Evolutionary conservation across 2,329 filamentous ascomycete genomes (phyloP), one percentile per base, ranked within the genome.

Genomic region (Stenocarpella maydis): DNA sequence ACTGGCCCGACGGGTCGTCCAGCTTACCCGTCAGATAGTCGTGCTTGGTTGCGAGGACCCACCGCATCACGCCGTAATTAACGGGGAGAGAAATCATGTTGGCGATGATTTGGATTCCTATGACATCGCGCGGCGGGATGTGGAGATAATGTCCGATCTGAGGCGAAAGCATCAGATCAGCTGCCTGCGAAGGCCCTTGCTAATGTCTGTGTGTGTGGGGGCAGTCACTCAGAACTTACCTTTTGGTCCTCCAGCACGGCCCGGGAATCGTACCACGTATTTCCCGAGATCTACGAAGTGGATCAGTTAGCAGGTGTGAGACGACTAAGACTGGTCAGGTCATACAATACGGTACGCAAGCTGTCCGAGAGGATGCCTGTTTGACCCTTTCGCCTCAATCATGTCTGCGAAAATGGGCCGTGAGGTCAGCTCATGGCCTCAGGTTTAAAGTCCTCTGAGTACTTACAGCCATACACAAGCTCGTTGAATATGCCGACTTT

Each of bases 51-150:
- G 68, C 67, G 4, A 72, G 12, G 7, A 70, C 73, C 68, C 70
- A 71, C 8, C 68, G 64, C 73, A 74, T 73, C 4, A 74, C 69
- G 34, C 60, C 72, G 43, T 74, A 73, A 69, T 73, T 74, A 24
- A 74, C 60, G 5, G 72, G 73, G 5, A 67, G 67, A 3, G 71
- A 70, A n/a, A 74, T 31, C 37, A 73, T 71, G 58, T 71, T 71
- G 65, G 69, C 72, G 31, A 72, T 39, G 19, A 73, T 70, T 50
- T 74, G 72, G 39, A 72, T 71, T n/a, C 71, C 71, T 9, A 74
- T 73, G 19, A 74, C 72, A 26, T 69, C 54, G 9, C 73, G 72
- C 34, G 72, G 73, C 10, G 73, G 71, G 10, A 73, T 68, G 49
- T 73, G 73, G 17, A 73, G 52, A 39, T 70, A 70, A 24, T 70